A percentile compares a stretch with the other conserved stretches of the same genome.
phyloP scores from a whole-genome alignment of 495 filamentous ascomycete species.

The Aspergillus avenaceus region DNA sequence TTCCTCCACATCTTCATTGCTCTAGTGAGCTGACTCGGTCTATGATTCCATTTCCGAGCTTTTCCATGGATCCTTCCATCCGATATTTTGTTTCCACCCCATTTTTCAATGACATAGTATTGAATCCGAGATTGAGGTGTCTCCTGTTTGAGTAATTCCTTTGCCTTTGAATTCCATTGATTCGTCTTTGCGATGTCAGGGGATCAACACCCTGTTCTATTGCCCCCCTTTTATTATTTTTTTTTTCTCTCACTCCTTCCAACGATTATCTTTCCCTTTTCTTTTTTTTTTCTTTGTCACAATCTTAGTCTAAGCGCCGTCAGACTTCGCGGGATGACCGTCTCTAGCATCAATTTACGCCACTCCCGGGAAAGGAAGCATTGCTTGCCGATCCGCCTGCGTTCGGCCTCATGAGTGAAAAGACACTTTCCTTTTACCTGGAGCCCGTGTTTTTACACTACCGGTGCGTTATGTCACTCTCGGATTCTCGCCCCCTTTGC shows the following conservation, averaged over 20 bases:
- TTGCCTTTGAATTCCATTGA: not conserved
- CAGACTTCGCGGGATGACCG: not conserved
- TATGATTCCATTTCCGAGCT: too few relatives aligned
- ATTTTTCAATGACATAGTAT: too few relatives aligned
- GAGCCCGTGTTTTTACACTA: not conserved
- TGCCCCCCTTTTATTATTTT: not conserved
- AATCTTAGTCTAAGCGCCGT: not conserved
- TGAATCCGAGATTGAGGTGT: too few relatives aligned
- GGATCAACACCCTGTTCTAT: not conserved
- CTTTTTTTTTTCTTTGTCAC: not conserved
- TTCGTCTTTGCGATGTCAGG: not conserved
- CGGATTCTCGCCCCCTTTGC: not conserved
- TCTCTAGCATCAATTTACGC: not conserved
- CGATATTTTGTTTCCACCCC: not conserved
- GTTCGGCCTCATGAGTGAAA: not conserved
- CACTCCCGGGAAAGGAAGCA: conserved; percentile 2
- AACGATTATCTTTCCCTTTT: not conserved
- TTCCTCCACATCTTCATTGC: not conserved
- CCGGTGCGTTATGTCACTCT: not conserved
- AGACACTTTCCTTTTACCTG: not conserved
- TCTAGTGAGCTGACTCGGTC: too few relatives aligned
- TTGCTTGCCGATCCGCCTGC: conserved; percentile 1
- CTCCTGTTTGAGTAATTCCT: not conserved
- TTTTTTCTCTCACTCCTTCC: not conserved
- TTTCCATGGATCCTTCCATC: not conserved